These are phyloP conservation scores for Eucalyptus cladocalyx DNA, from an alignment of 345 rosid species.

Conservation along the genomic window DNA sequence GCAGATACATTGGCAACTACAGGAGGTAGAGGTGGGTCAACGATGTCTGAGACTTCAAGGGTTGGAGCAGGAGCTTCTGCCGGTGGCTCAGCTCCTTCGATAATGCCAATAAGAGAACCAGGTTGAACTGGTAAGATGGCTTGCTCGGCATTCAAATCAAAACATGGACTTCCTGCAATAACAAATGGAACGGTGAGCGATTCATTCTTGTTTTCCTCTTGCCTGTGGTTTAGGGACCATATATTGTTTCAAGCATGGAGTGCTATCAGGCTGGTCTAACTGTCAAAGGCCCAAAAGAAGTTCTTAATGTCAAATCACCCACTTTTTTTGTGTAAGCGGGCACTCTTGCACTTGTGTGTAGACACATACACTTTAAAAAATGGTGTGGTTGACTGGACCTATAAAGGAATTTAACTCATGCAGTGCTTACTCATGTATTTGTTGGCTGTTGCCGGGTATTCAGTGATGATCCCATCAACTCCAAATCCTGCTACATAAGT, in stretches of 20 bases:
- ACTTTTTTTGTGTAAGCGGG: not conserved
- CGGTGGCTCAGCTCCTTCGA: constrained; percentile 12
- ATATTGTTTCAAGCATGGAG: not conserved
- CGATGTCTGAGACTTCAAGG: constrained; percentile 36
- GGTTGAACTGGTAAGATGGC: constrained; percentile 41
- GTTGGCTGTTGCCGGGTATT: constrained; percentile 70
- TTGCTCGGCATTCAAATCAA: constrained; percentile 13
- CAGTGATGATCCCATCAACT: constrained; percentile 64
- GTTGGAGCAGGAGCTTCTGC: constrained; percentile 29
- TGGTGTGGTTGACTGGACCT: not conserved
- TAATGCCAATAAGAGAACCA: constrained; percentile 21
- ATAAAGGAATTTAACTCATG: not conserved
- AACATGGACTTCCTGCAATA: constrained; percentile 54
- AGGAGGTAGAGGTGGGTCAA: constrained; percentile 76
- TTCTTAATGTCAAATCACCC: not conserved
- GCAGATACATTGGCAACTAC: constrained; percentile 8
- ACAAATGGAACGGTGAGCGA: not conserved
- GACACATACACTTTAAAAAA: not conserved
- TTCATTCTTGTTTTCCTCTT: not conserved
- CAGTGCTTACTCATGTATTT: constrained; percentile 53
- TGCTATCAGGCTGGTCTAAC: not conserved
- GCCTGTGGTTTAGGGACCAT: not conserved
- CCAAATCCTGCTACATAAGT: constrained; percentile 28
- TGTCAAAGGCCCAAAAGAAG: not conserved
- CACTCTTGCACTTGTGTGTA: not conserved